Evolutionary conservation across 257 asterid genomes (phyloP).

Genomic region (Plectranthus barbatus): DNA sequence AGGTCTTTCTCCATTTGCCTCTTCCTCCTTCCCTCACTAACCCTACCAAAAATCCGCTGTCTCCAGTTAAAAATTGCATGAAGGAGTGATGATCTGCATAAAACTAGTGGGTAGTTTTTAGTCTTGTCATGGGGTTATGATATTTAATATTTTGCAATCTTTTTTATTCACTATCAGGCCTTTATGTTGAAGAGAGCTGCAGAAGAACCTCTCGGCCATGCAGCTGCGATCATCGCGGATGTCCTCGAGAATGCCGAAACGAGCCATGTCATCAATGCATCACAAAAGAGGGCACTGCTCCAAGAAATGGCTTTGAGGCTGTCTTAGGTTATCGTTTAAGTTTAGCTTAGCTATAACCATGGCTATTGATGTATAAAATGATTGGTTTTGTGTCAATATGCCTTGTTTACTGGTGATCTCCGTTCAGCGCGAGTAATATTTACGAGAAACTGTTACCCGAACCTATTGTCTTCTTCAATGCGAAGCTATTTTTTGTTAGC

Average conservation of each 20-base stretch:
- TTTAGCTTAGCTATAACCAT: constrained; percentile 1
- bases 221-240: constrained; percentile 84
- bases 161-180: constrained; percentile 38
- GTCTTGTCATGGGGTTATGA: neutral
- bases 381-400: neutral
- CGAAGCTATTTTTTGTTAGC: constrained; percentile 16
- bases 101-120: neutral
- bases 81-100: too few species aligned
- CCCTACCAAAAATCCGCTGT: neutral
- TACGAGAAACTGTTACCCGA: constrained; percentile 1
- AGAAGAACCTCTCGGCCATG: constrained; percentile 97
- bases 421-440: constrained; percentile 15
- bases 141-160: neutral
- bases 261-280: constrained; percentile 59
- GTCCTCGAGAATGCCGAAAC: constrained; percentile 93
- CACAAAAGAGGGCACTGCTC: constrained; percentile 84
- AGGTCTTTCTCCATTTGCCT: constrained; percentile 39
- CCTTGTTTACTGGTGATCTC: neutral
- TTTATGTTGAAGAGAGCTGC: constrained; percentile 97
- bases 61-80: neutral
- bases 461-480: constrained; percentile 4
- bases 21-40: neutral
- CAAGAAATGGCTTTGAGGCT: constrained; percentile 94
- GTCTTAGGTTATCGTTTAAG: constrained; percentile 31
- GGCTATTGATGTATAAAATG: constrained; percentile 11